Conservation (phyloP, 2,329 filamentous ascomycete species). For the Cladophialophora chaetospira region DNA sequence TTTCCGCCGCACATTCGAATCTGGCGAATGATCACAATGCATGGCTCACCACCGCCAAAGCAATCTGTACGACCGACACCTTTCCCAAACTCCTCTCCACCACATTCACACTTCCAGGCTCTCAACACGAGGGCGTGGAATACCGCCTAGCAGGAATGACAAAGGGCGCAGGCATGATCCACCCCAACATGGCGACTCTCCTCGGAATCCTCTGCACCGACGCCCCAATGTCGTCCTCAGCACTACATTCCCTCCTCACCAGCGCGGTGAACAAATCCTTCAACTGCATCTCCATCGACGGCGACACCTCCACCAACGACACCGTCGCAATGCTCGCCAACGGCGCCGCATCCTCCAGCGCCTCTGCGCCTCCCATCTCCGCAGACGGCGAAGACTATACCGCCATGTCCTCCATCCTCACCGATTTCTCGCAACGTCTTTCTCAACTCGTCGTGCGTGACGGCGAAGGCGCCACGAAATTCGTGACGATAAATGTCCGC, state of each 20-base stretch:
- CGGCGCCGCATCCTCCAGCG: conserved; percentile 76
- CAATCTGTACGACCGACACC: conserved; percentile 97
- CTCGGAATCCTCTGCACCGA: conserved; percentile 92
- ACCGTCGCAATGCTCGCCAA: conserved; percentile 94
- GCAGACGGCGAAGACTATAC: conserved; percentile 58
- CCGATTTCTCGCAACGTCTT: conserved; percentile 76
- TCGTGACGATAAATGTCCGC: conserved; percentile 85
- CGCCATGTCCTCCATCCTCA: conserved; percentile 72
- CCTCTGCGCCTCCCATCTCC: conserved; percentile 52
- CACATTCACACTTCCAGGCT: conserved; percentile 80
- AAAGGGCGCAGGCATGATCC: conserved; percentile 98
- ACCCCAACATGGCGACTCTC: conserved; percentile 97
- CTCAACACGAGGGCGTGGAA: conserved; percentile 56
- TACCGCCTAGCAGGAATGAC: conserved; percentile 93
- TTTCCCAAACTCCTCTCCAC: conserved; percentile 93
- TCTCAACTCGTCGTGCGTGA: conserved; percentile 93
- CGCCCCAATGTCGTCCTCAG: conserved; percentile 69
- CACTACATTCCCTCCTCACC: conserved; percentile 70
- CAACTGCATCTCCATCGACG: conserved; percentile 96
- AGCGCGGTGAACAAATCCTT: conserved; percentile 81
- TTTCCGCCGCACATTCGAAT: conserved; percentile 72
- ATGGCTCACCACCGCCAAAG: conserved; percentile 83
- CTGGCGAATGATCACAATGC: conserved; percentile 76
- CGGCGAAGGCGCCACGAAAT: conserved; percentile 96
- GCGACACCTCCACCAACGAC: conserved; percentile 97